phyloP scores from a whole-genome alignment of 768 basidiomycete genomes.

The Thelephora ganbajun region DNA sequence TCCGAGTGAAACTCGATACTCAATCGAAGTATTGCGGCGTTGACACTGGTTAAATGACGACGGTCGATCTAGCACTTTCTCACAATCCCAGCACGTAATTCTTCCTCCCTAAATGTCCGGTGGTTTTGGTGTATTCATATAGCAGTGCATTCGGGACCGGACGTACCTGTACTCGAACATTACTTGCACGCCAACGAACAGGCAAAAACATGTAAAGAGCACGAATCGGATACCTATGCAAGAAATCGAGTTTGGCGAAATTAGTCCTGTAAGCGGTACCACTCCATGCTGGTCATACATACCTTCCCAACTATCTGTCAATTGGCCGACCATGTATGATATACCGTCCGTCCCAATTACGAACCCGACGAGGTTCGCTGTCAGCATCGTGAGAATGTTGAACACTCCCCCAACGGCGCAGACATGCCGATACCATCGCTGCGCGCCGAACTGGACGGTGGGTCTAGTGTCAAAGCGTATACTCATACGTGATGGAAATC shows the following conservation, averaged over 20 bases:
- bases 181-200: slow-evolving; percentile 77
- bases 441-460: slow-evolving; percentile 41
- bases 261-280: neutral
- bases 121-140: neutral
- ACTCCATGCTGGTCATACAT: slow-evolving; percentile 6
- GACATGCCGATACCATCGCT: slow-evolving; percentile 75
- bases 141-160: neutral
- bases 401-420: slow-evolving; percentile 70
- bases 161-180: slow-evolving; percentile 94
- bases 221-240: slow-evolving; percentile 53
- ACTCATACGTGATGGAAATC: neutral
- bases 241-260: neutral
- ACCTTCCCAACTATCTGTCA: slow-evolving; percentile 62
- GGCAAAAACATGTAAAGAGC: slow-evolving; percentile 35
- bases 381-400: slow-evolving; percentile 83
- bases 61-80: slow-evolving; percentile 6
- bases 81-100: slow-evolving; percentile 12
- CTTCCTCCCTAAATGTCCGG: slow-evolving; percentile 16
- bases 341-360: slow-evolving; percentile 80
- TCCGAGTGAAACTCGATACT: no score
- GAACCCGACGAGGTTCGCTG: slow-evolving; percentile 90
- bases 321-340: slow-evolving; percentile 42
- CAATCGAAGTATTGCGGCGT: no score
- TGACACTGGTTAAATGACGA: neutral
- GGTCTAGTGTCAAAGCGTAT: neutral